These are phyloP conservation scores for Limtongia smithiae DNA, from an alignment of 805 yeast species.

Conservation along the genomic window DNA sequence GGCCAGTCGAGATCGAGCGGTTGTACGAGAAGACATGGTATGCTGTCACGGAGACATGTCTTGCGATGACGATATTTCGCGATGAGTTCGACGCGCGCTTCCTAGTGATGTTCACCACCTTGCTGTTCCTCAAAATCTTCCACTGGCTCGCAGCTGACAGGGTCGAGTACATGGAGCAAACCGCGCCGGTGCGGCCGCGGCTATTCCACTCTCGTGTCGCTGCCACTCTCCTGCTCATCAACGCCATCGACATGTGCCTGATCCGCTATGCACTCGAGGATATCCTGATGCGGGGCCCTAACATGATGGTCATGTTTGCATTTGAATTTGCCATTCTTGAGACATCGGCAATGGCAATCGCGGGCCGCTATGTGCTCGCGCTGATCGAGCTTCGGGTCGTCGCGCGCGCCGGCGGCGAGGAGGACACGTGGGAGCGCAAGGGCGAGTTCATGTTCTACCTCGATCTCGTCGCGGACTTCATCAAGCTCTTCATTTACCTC, in stretches of 20 bases:
- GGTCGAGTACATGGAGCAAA: constrained; percentile 44
- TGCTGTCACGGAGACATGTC: constrained; percentile 55
- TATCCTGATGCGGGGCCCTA: constrained; percentile 32
- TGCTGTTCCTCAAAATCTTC: constrained; percentile 59
- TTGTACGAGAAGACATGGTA: constrained; percentile 62
- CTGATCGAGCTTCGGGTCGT: constrained; percentile 55
- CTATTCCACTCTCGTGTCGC: constrained; percentile 43
- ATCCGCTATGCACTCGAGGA: constrained; percentile 49
- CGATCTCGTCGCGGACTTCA: constrained; percentile 42
- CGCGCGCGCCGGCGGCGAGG: constrained; percentile 45
- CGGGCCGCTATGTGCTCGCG: constrained; percentile 50
- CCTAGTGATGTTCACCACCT: constrained; percentile 41
- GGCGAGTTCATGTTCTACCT: constrained; percentile 55
- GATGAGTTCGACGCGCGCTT: constrained; percentile 48
- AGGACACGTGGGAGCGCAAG: constrained; percentile 71
- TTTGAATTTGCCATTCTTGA: constrained; percentile 69
- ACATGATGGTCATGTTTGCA: constrained; percentile 59
- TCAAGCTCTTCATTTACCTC: constrained; percentile 47
- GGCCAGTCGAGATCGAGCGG: constrained; percentile 74
- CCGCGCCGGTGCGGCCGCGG: constrained; percentile 37
- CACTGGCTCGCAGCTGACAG: constrained; percentile 70
- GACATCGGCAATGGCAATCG: constrained; percentile 49
- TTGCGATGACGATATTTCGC: constrained; percentile 54
- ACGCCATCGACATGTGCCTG: constrained; percentile 50
- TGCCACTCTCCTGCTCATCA: constrained; percentile 45